Evolutionary conservation across 495 filamentous ascomycete genomes (phyloP).

Genomic region (Penicillium paradoxum): DNA sequence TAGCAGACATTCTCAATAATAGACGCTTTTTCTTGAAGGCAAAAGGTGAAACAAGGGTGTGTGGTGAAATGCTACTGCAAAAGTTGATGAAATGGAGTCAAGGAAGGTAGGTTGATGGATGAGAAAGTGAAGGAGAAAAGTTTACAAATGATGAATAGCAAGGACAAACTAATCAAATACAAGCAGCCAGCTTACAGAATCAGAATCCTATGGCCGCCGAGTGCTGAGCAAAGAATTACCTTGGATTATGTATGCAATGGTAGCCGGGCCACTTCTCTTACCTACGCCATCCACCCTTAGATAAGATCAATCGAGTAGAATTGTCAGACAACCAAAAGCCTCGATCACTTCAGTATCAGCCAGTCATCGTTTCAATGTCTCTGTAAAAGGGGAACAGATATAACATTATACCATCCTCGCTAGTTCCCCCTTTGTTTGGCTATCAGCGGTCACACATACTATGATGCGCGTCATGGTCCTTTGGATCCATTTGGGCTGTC

Average conservation of each 20-base stretch:
- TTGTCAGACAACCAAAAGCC: neutral
- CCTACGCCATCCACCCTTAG: neutral
- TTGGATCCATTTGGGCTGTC: too few relatives aligned
- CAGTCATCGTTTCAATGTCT: neutral
- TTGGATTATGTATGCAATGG: neutral
- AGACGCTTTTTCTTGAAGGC: neutral
- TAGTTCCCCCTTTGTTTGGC: neutral
- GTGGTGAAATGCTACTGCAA: neutral
- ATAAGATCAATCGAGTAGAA: neutral
- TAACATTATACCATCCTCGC: neutral
- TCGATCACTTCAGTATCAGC: neutral
- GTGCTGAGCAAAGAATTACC: neutral
- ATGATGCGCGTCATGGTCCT: too few relatives aligned
- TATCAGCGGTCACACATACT: too few relatives aligned
- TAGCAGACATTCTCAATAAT: neutral
- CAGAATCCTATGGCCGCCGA: neutral
- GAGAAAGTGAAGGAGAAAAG: neutral
- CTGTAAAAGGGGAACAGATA: neutral
- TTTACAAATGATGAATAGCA: neutral
- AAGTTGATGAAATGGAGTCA: neutral
- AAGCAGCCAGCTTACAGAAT: neutral
- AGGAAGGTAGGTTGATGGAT: neutral
- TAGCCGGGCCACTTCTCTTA: neutral
- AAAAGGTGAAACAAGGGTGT: neutral
- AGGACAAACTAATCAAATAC: neutral